Percentiles rank a stretch among this genome's conserved stretches.
Conservation (phyloP, 495 filamentous ascomycete species). For the Aspergillus egyptiacus region DNA sequence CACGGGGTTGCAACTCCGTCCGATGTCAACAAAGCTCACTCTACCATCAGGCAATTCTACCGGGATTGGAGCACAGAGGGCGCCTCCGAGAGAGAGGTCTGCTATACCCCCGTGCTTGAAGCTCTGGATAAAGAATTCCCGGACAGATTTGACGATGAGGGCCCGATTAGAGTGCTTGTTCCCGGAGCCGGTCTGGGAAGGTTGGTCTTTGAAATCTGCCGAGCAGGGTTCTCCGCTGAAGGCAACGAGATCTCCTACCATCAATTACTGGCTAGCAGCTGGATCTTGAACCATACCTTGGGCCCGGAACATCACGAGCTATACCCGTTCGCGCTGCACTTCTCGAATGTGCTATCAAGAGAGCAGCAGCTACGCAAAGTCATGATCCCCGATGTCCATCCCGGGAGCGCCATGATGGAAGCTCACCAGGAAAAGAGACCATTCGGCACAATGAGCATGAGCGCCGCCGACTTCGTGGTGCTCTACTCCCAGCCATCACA, state of each 20-base stretch:
- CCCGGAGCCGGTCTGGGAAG: slow-evolving; percentile 87
- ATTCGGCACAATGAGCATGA: slow-evolving; percentile 68
- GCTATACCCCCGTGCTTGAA: slow-evolving; percentile 64
- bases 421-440: slow-evolving; percentile 20
- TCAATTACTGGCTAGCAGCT: slow-evolving; percentile 78
- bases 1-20: slow-evolving; percentile 54
- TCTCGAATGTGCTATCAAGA: slow-evolving; percentile 70
- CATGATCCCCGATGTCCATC: slow-evolving; percentile 71
- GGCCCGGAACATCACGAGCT: slow-evolving; percentile 45
- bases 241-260: slow-evolving; percentile 98
- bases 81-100: slow-evolving; percentile 60
- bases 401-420: slow-evolving; percentile 47
- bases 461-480: slow-evolving; percentile 74
- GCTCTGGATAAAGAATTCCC: slow-evolving; percentile 55
- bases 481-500: slow-evolving; percentile 60
- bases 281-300: slow-evolving; percentile 72
- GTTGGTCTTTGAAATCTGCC: slow-evolving; percentile 77
- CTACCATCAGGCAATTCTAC: slow-evolving; percentile 86
- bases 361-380: slow-evolving; percentile 66
- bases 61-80: slow-evolving; percentile 91
- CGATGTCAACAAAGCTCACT: slow-evolving; percentile 85
- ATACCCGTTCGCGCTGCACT: slow-evolving; percentile 73
- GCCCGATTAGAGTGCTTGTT: slow-evolving; percentile 62
- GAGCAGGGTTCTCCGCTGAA: slow-evolving; percentile 67
- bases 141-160: slow-evolving; percentile 15